Base-by-base conservation (phyloP, 805 yeast genomes). In the Debaryomyces castellii region DNA sequence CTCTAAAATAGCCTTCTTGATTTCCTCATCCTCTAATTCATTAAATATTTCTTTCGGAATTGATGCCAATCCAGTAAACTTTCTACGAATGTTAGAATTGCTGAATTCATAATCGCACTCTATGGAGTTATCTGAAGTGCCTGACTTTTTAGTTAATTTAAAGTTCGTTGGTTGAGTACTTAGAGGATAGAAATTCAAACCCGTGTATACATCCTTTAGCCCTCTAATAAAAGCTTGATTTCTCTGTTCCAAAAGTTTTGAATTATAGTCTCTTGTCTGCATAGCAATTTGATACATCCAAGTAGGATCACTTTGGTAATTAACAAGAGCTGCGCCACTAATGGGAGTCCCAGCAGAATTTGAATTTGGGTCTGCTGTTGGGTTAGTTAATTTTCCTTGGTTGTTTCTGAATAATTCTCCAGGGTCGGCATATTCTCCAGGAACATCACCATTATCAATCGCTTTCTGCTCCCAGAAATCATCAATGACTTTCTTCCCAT, bases 241-340 rank as follows among this genome's bases (percentile, higher is more conserved):
- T 48, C 86, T 81, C 44, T 77, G 79, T 30, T 71, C 73, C n/a
- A 76, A 64, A 39, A 90, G 66, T 47, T 76, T 76, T 27, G 80
- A 68, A 62, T 94, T 94, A 60, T 79, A 87, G 42, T 82, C 82
- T 51, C 85, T 75, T 3, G 90, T 81, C 25, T 92, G 85, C n/a
- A 76, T 66, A 0, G 96, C 94, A 53, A 89, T 90, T 56, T 88
- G 91, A 53, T 78, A 81, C 67, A 90, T 78, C 96, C 97, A 90
- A 30, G 85, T 81, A 25, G 85, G 84, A 52, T 89, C 89, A 27
- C 80, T 57, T 46, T 72, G 72, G 59, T 69, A 71, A 42, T 67
- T 64, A 3, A 72, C 64, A 22, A 68, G 54, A 1, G 77, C 75
- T n/a, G 70, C 60, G 28, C 59, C 61, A 34, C 67, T 43, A 49